Evolutionary conservation across 1,284 basidiomycete species (phyloP).

Genomic region (Puccinia polysora): DNA sequence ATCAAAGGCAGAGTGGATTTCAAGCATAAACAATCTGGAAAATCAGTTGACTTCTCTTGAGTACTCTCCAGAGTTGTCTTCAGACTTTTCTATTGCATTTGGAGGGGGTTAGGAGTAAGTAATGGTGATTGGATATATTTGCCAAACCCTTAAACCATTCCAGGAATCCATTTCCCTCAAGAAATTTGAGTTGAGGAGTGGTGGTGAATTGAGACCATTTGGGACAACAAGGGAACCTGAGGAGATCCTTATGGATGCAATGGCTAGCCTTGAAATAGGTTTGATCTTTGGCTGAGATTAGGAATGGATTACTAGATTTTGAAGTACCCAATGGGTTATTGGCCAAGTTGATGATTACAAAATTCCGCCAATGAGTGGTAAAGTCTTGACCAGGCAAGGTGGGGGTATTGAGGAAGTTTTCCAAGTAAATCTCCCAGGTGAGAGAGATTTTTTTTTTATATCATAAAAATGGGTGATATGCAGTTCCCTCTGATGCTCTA

Average conservation of each 20-base stretch:
- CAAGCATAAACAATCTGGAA: conserved; percentile 94
- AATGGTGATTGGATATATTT: conserved; percentile 68
- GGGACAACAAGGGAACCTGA: conserved; percentile 75
- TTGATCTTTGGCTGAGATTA: conserved; percentile 80
- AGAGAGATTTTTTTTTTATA: conserved; percentile 77
- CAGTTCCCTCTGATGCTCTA: conserved; percentile 50
- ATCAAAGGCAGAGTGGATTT: conserved; percentile 83
- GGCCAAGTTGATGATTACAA: conserved; percentile 73
- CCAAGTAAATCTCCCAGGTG: conserved; percentile 91
- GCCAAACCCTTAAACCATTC: conserved; percentile 88
- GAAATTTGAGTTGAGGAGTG: conserved; percentile 69
- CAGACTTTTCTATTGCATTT: conserved; percentile 95
- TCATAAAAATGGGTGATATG: conserved; percentile 70
- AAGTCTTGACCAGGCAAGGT: conserved; percentile 92
- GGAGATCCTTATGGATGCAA: conserved; percentile 64
- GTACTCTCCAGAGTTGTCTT: conserved; percentile 90
- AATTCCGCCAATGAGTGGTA: conserved; percentile 89
- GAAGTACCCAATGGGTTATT: conserved; percentile 43
- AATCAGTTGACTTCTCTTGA: conserved; percentile 86
- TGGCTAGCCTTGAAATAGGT: conserved; percentile 68
- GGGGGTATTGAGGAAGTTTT: conserved; percentile 93
- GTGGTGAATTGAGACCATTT: conserved; percentile 77
- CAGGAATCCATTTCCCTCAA: conserved; percentile 80
- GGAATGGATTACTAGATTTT: conserved; percentile 68
- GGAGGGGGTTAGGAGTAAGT: conserved; percentile 83